These are phyloP conservation scores for Aspergillus sclerotiicarbonarius DNA, from an alignment of 495 filamentous ascomycete species.

Conservation along the genomic window DNA sequence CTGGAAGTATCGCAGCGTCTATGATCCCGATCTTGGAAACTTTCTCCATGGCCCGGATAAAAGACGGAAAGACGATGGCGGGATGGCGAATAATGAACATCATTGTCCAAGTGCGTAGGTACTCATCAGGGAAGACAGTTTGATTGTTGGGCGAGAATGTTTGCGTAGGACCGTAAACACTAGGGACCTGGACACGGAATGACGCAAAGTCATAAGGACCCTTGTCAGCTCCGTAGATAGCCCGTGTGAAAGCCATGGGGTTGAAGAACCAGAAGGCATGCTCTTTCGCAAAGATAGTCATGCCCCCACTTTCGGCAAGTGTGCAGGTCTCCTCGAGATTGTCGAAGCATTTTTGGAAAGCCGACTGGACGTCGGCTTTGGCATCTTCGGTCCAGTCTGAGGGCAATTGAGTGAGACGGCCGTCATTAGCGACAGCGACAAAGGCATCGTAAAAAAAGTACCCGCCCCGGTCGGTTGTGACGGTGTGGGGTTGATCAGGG, in stretches of 20 bases:
- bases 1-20: not conserved
- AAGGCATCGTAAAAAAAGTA: constrained; percentile 39
- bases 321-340: constrained; percentile 21
- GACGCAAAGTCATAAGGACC: not conserved
- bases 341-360: constrained; percentile 21
- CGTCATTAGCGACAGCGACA: not conserved
- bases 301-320: constrained; percentile 18
- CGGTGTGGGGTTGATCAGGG: constrained; percentile 30
- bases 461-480: constrained; percentile 29
- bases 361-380: constrained; percentile 3
- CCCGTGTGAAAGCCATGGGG: constrained; percentile 1
- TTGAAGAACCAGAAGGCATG: constrained; percentile 22
- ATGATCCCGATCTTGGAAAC: constrained; percentile 14
- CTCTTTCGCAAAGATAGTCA: constrained; percentile 37
- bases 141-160: constrained; percentile 27
- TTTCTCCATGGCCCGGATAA: constrained; percentile 20
- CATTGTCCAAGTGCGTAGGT: constrained; percentile 27
- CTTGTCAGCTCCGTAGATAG: not conserved
- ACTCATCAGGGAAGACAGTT: constrained; percentile 32
- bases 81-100: constrained; percentile 42
- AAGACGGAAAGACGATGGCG: constrained; percentile 32
- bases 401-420: constrained; percentile 11
- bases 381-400: constrained; percentile 22
- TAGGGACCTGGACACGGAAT: constrained; percentile 1
- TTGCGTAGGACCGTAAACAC: not conserved